A percentile compares a stretch with the other conserved stretches of the same genome.
Evolutionary conservation across 306 rosid genomes (phyloP).

Genomic region (Gleditsia sinensis): DNA sequence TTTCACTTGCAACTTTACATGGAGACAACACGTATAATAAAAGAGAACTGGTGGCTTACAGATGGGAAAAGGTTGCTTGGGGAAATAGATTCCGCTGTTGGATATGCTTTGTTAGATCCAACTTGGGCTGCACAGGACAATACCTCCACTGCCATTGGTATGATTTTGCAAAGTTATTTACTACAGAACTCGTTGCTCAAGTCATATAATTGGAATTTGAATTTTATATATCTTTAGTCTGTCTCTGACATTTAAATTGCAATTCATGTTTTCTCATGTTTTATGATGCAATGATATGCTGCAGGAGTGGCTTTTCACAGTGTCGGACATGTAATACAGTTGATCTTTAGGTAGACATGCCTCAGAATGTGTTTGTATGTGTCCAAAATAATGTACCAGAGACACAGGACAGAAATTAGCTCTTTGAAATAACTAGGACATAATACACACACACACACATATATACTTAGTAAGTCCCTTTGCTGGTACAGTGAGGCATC

Average conservation of each 20-base stretch:
- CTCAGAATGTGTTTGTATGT: neutral
- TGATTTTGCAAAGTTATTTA: constrained; percentile 32
- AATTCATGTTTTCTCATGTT: constrained; percentile 5
- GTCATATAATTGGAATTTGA: neutral
- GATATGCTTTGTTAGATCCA: constrained; percentile 97
- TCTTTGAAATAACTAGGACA: too few relatives aligned
- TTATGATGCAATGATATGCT: neutral
- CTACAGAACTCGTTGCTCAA: constrained; percentile 5
- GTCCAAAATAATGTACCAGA: constrained; percentile 5
- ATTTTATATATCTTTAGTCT: constrained; percentile 4
- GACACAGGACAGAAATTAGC: neutral
- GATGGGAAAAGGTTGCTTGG: constrained; percentile 74
- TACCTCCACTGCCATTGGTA: constrained; percentile 96
- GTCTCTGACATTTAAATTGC: constrained; percentile 2
- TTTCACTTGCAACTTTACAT: constrained; percentile 85
- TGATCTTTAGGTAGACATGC: too few relatives aligned
- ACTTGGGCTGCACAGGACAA: constrained; percentile 99
- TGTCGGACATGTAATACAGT: neutral
- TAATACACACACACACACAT: too few relatives aligned
- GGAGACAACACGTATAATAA: constrained; percentile 88
- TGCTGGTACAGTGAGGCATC: too few relatives aligned
- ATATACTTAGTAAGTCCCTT: too few relatives aligned
- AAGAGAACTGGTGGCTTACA: constrained; percentile 97
- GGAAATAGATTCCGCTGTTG: constrained; percentile 95
- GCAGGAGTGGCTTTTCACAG: constrained; percentile 1